A percentile compares a stretch with the other conserved stretches of the same genome.
Evolutionary conservation across 495 filamentous ascomycete genomes (phyloP).

Genomic region (Neurospora terricola): DNA sequence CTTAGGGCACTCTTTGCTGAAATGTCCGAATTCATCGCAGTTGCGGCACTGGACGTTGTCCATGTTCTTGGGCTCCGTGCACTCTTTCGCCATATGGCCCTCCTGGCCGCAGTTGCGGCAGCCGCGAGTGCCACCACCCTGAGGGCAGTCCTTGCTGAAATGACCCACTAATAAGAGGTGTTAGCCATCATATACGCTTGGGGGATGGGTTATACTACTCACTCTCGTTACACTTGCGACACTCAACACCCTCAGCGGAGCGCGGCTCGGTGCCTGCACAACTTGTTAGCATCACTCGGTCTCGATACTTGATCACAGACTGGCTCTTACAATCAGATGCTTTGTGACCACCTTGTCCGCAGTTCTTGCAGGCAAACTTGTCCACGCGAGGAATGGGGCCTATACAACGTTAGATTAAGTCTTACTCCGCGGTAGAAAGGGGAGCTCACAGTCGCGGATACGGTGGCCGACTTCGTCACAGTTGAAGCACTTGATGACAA

Average conservation of each 20-base stretch:
- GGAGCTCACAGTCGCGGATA: constrained; percentile 52
- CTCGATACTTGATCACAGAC: background rate
- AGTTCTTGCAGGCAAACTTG: constrained; percentile 70
- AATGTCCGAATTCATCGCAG: constrained; percentile 66
- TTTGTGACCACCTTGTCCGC: constrained; percentile 43
- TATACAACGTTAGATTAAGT: constrained; percentile 22
- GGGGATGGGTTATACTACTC: constrained; percentile 6
- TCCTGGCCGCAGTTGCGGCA: constrained; percentile 64
- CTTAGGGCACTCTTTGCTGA: constrained; percentile 62
- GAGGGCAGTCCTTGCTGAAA: constrained; percentile 74
- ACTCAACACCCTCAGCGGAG: constrained; percentile 65
- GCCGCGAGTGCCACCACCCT: constrained; percentile 36
- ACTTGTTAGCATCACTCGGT: constrained; percentile 29
- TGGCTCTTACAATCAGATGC: constrained; percentile 28
- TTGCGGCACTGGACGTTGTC: constrained; percentile 58
- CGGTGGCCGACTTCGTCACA: constrained; percentile 62
- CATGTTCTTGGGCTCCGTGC: constrained; percentile 57
- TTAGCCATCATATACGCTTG: constrained; percentile 8
- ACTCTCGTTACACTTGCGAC: constrained; percentile 67
- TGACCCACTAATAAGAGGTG: constrained; percentile 52
- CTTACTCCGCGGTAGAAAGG: constrained; percentile 6
- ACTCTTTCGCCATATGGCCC: constrained; percentile 47
- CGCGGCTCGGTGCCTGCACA: constrained; percentile 47
- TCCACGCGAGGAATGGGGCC: constrained; percentile 42
- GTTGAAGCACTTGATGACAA: constrained; percentile 60